Base-by-base conservation (phyloP, 225 moss, liverwort and hornwort species). In the Physcomitrellopsis africana region DNA sequence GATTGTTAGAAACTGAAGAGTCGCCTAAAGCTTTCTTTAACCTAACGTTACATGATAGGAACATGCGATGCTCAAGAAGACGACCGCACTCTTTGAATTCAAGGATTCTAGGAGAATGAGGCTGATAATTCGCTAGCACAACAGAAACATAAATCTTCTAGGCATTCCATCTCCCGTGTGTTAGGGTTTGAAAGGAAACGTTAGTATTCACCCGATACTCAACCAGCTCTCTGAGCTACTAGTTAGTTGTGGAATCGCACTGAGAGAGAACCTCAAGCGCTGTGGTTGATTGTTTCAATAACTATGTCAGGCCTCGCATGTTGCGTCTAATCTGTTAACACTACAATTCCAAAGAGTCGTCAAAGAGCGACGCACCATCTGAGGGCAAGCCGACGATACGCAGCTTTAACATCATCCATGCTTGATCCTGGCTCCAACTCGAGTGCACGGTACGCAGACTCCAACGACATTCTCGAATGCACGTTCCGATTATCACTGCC, bases 331-430 rank as follows among this genome's bases (percentile, higher is more conserved):
- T 37, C 12, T 76, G 19, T 19, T 1, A 5, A 61, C 45, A 43
- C 47, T 42, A 23, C 52, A 18, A n/a, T 53, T 53, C 11, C 65
- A 52, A 7, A 20, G 44, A 37, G 16, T 47, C 15, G 14, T 8
- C 2, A 23, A 56, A 72, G 64, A 41, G 26, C 14, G 69, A 81
- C 88, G 65, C 51, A 91, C 96, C 89, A 94, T 77, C 84, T 87
- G 51, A 96, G 74, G 19, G 96, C 96, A 46, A 92, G 94, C 42
- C 86, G 87, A 47, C 96, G 94, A 69, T 96, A 96, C 60, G 96
- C 94, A 71, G 88, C 94, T 72, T 96, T 96, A 67, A 96, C 96
- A 65, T 83, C 81, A 15, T 91, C 96, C 79, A 94, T 64, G 71
- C 72, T 92, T 12, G 91, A 94, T 58, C 88, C 88, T 22, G 81